A percentile compares a stretch with the other conserved stretches of the same genome.
Evolutionary conservation across 83 land plant species (phyloP).

Genomic region (Picea abies): DNA sequence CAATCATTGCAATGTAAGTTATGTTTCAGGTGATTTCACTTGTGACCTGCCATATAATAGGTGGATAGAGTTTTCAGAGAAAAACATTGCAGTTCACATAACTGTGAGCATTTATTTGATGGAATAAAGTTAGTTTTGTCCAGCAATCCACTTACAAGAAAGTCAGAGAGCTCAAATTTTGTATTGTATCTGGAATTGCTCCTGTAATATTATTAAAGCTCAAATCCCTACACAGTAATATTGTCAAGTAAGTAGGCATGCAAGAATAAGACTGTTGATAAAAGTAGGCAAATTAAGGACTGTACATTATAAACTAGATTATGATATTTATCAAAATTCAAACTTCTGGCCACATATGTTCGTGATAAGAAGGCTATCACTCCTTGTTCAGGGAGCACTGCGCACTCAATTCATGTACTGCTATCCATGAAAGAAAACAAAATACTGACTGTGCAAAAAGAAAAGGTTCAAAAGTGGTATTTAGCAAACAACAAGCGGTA

Average conservation of each 20-base stretch:
- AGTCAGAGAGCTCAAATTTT: neutral
- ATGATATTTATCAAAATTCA: too few relatives aligned
- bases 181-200: neutral
- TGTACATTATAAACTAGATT: neutral
- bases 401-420: neutral
- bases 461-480: too few relatives aligned
- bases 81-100: neutral
- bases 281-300: neutral
- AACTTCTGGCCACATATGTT: neutral
- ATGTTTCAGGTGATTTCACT: too few relatives aligned
- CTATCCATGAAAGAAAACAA: too few relatives aligned
- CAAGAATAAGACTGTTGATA: neutral
- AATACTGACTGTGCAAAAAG: too few relatives aligned
- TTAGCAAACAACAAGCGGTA: too few relatives aligned
- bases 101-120: too few relatives aligned
- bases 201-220: constrained; percentile 13
- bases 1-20: too few relatives aligned
- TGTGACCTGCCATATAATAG: too few relatives aligned
- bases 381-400: neutral
- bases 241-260: neutral
- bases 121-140: neutral
- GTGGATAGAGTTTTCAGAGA: too few relatives aligned
- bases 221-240: constrained; percentile 2
- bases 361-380: neutral
- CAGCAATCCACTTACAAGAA: neutral